These are phyloP conservation scores for Abortiporus biennis DNA, from an alignment of 1,284 basidiomycete species.

Conservation along the genomic window DNA sequence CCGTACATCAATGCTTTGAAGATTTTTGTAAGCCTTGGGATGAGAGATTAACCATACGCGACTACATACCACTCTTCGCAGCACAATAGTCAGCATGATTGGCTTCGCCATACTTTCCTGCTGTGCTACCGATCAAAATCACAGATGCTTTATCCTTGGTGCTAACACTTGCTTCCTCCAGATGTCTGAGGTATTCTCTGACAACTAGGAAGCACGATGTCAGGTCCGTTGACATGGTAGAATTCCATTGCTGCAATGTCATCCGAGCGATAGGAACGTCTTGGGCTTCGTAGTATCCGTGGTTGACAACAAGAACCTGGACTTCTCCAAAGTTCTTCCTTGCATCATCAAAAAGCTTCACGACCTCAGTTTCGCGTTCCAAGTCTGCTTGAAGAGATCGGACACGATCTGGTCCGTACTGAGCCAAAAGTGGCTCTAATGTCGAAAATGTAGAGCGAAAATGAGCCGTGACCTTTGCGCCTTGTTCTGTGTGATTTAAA, in stretches of 20 bases:
- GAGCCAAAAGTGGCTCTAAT: conserved; percentile 35
- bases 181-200: conserved; percentile 48
- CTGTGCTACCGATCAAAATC: conserved; percentile 63
- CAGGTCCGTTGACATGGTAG: conserved; percentile 57
- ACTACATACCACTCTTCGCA: conserved; percentile 45
- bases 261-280: conserved; percentile 51
- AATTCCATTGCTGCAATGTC: conserved; percentile 60
- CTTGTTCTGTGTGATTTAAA: conserved; percentile 45
- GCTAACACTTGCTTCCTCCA: conserved; percentile 35
- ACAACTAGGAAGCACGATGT: conserved; percentile 65
- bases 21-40: conserved; percentile 13
- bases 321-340: conserved; percentile 38
- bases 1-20: conserved; percentile 70
- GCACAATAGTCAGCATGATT: conserved; percentile 61
- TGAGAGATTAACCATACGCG: not conserved
- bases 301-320: conserved; percentile 59
- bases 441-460: conserved; percentile 53
- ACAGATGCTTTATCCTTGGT: conserved; percentile 51
- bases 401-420: conserved; percentile 31
- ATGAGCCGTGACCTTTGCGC: conserved; percentile 67
- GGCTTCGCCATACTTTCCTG: conserved; percentile 70
- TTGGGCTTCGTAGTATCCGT: conserved; percentile 47
- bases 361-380: conserved; percentile 33
- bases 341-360: conserved; percentile 13
- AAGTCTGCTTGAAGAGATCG: conserved; percentile 52